These are phyloP conservation scores for Cyberlindnera xishuangbannaensis DNA, from an alignment of 805 yeast genomes.

Conservation along the genomic window DNA sequence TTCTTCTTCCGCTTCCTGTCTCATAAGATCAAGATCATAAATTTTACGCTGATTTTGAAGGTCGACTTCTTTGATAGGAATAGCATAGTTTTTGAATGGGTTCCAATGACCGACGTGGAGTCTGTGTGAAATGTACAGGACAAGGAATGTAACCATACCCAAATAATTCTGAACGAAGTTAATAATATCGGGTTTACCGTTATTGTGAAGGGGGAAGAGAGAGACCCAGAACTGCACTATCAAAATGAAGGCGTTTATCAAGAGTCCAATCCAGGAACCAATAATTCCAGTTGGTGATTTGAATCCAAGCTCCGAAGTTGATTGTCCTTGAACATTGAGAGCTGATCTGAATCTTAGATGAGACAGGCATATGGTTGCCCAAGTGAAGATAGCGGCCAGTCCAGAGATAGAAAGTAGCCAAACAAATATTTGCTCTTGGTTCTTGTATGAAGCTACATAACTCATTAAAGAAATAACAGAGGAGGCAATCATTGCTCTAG, in stretches of 20 bases:
- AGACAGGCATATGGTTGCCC: slow-evolving; percentile 50
- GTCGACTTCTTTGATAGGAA: slow-evolving; percentile 45
- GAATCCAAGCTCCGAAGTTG: slow-evolving; percentile 44
- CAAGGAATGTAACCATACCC: slow-evolving; percentile 40
- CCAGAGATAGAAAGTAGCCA: slow-evolving; percentile 64
- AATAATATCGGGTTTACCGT: slow-evolving; percentile 30
- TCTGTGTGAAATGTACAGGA: slow-evolving; percentile 41
- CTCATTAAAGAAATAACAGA: slow-evolving; percentile 51
- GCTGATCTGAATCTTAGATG: slow-evolving; percentile 57
- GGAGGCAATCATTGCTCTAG: slow-evolving; percentile 45
- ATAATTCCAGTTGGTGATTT: slow-evolving; percentile 43
- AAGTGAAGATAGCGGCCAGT: slow-evolving; percentile 55
- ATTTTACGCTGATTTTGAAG: slow-evolving; percentile 49
- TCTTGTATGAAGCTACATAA: slow-evolving; percentile 56
- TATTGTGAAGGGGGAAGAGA: slow-evolving; percentile 45
- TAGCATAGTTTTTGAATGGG: too few species aligned
- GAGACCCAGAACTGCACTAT: slow-evolving; percentile 63
- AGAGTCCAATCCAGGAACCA: slow-evolving; percentile 47
- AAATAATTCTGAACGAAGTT: slow-evolving; percentile 48
- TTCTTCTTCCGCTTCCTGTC: too few species aligned
- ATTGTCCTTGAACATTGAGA: slow-evolving; percentile 45
- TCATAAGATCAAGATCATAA: slow-evolving; percentile 30
- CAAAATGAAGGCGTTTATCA: slow-evolving; percentile 42
- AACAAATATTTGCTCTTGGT: slow-evolving; percentile 51
- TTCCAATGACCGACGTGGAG: slow-evolving; percentile 32